Conservation (phyloP, 2,329 filamentous ascomycete species). For the Talaromyces sp. region DNA sequence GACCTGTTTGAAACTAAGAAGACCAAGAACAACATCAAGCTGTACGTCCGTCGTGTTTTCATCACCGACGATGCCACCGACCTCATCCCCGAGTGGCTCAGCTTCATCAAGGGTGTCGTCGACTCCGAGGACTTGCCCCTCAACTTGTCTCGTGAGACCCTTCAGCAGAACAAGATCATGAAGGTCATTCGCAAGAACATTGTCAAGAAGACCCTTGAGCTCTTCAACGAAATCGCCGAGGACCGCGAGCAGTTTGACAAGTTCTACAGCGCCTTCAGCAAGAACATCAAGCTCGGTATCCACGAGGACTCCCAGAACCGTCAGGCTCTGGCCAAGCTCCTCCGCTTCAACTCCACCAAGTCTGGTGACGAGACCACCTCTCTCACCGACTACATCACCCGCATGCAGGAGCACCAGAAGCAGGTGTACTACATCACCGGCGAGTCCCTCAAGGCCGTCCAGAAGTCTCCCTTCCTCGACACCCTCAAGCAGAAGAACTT, state of each 20-base stretch:
- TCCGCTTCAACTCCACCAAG: slow-evolving; percentile 99
- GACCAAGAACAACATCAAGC: slow-evolving; percentile 99
- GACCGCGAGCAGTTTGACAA: slow-evolving; percentile 99
- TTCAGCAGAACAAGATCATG: slow-evolving; percentile 99
- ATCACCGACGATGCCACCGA: slow-evolving; percentile 99
- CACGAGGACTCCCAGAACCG: slow-evolving; percentile 99
- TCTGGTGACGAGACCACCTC: slow-evolving; percentile 94
- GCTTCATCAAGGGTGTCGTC: slow-evolving; percentile 99
- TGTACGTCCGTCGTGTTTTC: slow-evolving; percentile 99
- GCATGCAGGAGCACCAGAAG: slow-evolving; percentile 99
- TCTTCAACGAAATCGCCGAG: slow-evolving; percentile 98
- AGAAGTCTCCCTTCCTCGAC: slow-evolving; percentile 98
- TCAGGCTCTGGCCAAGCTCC: slow-evolving; percentile 85
- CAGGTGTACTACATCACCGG: slow-evolving; percentile 99
- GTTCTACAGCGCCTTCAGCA: slow-evolving; percentile 99
- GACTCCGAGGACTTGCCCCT: slow-evolving; percentile 99
- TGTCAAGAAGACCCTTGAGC: slow-evolving; percentile 99
- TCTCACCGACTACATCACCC: slow-evolving; percentile 93
- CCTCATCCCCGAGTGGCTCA: slow-evolving; percentile 97
- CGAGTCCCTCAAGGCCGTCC: slow-evolving; percentile 96
- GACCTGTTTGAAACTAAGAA: slow-evolving; percentile 99
- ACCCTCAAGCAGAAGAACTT: slow-evolving; percentile 98
- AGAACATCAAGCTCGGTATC: slow-evolving; percentile 99
- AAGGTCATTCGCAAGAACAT: slow-evolving; percentile 99
- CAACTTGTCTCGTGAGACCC: slow-evolving; percentile 99